Evolutionary conservation across 2,329 filamentous ascomycete genomes (phyloP), one percentile per base, ranked within the genome.

Genomic region (Aureobasidium melanogenum): DNA sequence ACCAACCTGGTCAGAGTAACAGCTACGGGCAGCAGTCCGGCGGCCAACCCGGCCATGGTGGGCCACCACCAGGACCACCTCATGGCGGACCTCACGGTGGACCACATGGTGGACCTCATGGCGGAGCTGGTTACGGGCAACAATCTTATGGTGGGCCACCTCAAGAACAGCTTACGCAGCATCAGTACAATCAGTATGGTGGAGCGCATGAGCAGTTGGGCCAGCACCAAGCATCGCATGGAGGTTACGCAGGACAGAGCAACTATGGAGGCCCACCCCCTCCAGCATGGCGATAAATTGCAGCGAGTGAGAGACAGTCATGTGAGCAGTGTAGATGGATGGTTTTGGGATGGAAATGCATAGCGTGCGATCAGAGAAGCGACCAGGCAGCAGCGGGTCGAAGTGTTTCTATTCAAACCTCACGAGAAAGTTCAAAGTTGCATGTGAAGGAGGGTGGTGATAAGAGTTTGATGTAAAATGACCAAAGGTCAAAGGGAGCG

Each of bases 281-380:
- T 41, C 67, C 69, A 19, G 65, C 65, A 22, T 71, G 70, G 69
- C 66, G 66, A 66, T 69, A 60, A 50, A 41, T 30, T 61, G 39
- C 15, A 2, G n/a, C 10, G 32, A 26, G 14, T 17, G 5, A 15
- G 14, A 26, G 22, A 38, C 2, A 19, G 32, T 36, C 41, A 57
- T 57, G 54, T 38, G 54, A 57, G n/a, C 14, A 44, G 56, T 32
- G 32, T 19, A 41, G 44, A 36, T 41, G 47, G 26, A 12, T 44
- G n/a, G n/a, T 2, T 19, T 32, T 44, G 58, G n/a, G 12, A 26
- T 24, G 17, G 26, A 8, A 19, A 54, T 52, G 58, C 47, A 60
- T 44, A 60, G 57, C 46, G 43, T 34, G 52, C 43, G 41, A 38
- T 46, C 28, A 22, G 41, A 58, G 14, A 32, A 24, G 6, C n/a